Evolutionary conservation across 306 rosid genomes (phyloP).

Genomic region (Leucaena leucocephala): DNA sequence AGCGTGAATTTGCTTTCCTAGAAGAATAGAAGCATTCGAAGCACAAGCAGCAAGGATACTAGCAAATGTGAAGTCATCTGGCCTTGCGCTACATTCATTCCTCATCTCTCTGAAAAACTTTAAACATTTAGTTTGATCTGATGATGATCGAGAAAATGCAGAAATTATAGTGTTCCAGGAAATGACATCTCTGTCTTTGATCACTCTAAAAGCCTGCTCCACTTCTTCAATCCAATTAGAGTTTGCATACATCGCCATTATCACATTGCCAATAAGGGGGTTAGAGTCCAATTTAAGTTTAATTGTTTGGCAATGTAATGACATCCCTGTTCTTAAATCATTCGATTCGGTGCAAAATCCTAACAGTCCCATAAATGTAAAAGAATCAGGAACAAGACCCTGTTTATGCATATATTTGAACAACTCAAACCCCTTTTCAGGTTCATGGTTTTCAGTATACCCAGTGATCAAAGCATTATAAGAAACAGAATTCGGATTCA

Average conservation of each 20-base stretch:
- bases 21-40: constrained; percentile 37
- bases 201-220: constrained; percentile 42
- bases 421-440: constrained; percentile 42
- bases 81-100: background rate
- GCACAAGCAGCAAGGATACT: constrained; percentile 44
- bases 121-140: constrained; percentile 35
- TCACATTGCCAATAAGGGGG: constrained; percentile 45
- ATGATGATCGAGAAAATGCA: constrained; percentile 36
- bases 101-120: constrained; percentile 41
- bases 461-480: constrained; percentile 49
- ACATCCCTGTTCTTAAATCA: constrained; percentile 27
- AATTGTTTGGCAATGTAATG: constrained; percentile 26
- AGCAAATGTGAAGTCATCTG: constrained; percentile 34
- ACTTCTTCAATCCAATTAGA: constrained; percentile 41
- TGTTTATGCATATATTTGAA: constrained; percentile 39
- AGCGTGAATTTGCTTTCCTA: constrained; percentile 51
- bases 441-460: constrained; percentile 38
- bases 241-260: constrained; percentile 42
- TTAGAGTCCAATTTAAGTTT: constrained; percentile 43
- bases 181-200: constrained; percentile 43
- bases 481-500: constrained; percentile 37
- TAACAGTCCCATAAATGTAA: constrained; percentile 38
- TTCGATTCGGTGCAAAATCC: constrained; percentile 35
- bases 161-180: constrained; percentile 49
- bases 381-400: constrained; percentile 45